These are phyloP conservation scores for Sarocladium oryzae DNA, from an alignment of 2,329 filamentous ascomycete genomes.

Conservation along the genomic window DNA sequence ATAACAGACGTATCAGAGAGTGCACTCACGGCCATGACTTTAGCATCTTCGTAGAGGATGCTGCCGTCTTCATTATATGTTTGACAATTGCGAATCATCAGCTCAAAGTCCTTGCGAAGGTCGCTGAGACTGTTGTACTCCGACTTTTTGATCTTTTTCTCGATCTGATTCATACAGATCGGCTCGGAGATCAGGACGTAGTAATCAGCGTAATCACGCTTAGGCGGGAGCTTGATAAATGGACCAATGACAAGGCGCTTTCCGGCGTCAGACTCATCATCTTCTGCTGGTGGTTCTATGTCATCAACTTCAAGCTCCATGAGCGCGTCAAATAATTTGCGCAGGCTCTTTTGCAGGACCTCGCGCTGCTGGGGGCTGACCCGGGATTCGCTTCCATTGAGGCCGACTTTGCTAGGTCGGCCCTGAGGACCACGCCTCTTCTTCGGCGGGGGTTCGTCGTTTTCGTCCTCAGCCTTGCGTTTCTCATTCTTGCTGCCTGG, in stretches of 20 bases:
- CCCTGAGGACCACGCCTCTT: slow-evolving; percentile 68
- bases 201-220: slow-evolving; percentile 88
- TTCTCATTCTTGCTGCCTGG: slow-evolving; percentile 69
- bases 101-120: slow-evolving; percentile 73
- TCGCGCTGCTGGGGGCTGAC: slow-evolving; percentile 64
- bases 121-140: slow-evolving; percentile 79
- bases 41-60: slow-evolving; percentile 85
- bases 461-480: slow-evolving; percentile 76
- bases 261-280: slow-evolving; percentile 50
- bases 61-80: slow-evolving; percentile 97
- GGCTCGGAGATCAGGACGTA: slow-evolving; percentile 88
- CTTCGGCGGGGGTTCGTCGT: slow-evolving; percentile 71
- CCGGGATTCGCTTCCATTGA: slow-evolving; percentile 31
- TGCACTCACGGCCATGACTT: slow-evolving; percentile 74
- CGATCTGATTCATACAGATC: slow-evolving; percentile 94
- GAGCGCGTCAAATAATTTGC: slow-evolving; percentile 68
- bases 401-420: slow-evolving; percentile 54
- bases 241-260: slow-evolving; percentile 86
- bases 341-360: slow-evolving; percentile 73
- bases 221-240: slow-evolving; percentile 86
- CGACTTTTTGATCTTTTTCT: slow-evolving; percentile 91
- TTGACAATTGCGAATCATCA: slow-evolving; percentile 85
- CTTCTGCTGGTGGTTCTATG: slow-evolving; percentile 47
- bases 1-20: background rate
- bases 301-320: slow-evolving; percentile 81